A percentile compares a stretch with the other conserved stretches of the same genome.
These are phyloP conservation scores for Cornus controversa DNA, from an alignment of 148 eudicot genomes.

Conservation along the genomic window DNA sequence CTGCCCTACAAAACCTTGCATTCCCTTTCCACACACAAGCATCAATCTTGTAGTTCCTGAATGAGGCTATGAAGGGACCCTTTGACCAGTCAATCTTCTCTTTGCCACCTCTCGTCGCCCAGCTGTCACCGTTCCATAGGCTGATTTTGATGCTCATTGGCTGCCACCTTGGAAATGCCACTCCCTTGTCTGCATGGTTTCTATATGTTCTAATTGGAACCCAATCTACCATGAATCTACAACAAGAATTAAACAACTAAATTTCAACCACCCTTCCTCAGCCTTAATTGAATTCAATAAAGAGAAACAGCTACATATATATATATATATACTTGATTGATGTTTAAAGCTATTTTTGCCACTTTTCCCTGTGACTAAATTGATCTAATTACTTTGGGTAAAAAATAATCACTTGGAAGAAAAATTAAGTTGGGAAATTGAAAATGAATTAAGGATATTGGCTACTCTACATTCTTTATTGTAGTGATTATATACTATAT, in stretches of 20 bases:
- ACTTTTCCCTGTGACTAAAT: too few relatives aligned
- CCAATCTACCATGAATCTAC: slow-evolving; percentile 89
- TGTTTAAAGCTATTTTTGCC: too few relatives aligned
- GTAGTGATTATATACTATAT: too few relatives aligned
- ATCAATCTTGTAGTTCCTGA: slow-evolving; percentile 58
- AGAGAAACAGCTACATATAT: too few relatives aligned
- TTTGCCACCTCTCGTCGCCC: slow-evolving; percentile 87
- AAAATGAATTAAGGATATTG: too few relatives aligned
- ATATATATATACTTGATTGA: too few relatives aligned
- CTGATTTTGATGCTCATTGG: slow-evolving; percentile 69
- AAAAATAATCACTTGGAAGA: too few relatives aligned
- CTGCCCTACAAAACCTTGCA: slow-evolving; percentile 42
- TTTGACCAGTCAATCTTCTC: slow-evolving; percentile 77
- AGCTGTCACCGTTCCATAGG: slow-evolving; percentile 71
- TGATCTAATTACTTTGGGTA: too few relatives aligned
- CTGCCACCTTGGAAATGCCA: slow-evolving; percentile 58
- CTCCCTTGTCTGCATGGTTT: slow-evolving; percentile 80
- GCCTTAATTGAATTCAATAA: too few relatives aligned
- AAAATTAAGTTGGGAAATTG: too few relatives aligned
- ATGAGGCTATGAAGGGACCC: slow-evolving; percentile 64
- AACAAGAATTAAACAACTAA: not conserved
- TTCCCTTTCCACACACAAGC: slow-evolving; percentile 80
- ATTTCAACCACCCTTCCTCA: too few relatives aligned
- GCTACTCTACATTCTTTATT: too few relatives aligned
- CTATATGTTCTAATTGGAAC: slow-evolving; percentile 78